A percentile compares a stretch with the other conserved stretches of the same genome.
Evolutionary conservation across 2,329 filamentous ascomycete genomes (phyloP).

Genomic region (Ploettnerulaceae sp.): DNA sequence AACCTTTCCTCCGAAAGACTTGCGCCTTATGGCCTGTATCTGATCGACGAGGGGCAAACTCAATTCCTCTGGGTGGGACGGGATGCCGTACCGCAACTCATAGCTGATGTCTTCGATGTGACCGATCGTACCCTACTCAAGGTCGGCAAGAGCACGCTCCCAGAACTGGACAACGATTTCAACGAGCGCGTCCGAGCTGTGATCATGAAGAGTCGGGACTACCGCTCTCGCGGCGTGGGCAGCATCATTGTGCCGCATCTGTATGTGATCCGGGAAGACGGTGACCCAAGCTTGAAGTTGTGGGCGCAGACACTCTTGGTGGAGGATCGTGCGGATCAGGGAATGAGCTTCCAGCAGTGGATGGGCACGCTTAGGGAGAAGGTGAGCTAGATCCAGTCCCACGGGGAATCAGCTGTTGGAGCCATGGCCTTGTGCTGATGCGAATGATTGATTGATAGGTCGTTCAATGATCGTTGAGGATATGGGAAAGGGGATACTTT

Average conservation of each 20-base stretch:
- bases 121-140: slow-evolving; percentile 78
- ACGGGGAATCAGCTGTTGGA: slow-evolving; percentile 7
- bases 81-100: slow-evolving; percentile 83
- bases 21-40: slow-evolving; percentile 84
- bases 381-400: slow-evolving; percentile 49
- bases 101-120: slow-evolving; percentile 86
- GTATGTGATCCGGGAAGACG: slow-evolving; percentile 91
- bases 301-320: slow-evolving; percentile 97
- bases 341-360: slow-evolving; percentile 89
- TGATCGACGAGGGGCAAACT: slow-evolving; percentile 95
- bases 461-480: slow-evolving; percentile 25
- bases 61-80: slow-evolving; percentile 97
- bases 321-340: slow-evolving; percentile 91
- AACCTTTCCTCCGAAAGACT: slow-evolving; percentile 88
- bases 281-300: slow-evolving; percentile 87
- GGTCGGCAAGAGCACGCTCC: slow-evolving; percentile 83
- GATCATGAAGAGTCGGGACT: slow-evolving; percentile 85
- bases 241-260: slow-evolving; percentile 90
- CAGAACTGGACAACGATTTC: slow-evolving; percentile 91
- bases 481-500: slow-evolving; percentile 11
- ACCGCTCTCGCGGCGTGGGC: slow-evolving; percentile 80
- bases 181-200: slow-evolving; percentile 90
- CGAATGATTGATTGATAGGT: slow-evolving; percentile 26
- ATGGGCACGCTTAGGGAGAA: slow-evolving; percentile 90
- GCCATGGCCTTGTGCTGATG: slow-evolving; percentile 27